Conservation (phyloP, 306 rosid genomes). For the Begonia fuchsioides region DNA sequence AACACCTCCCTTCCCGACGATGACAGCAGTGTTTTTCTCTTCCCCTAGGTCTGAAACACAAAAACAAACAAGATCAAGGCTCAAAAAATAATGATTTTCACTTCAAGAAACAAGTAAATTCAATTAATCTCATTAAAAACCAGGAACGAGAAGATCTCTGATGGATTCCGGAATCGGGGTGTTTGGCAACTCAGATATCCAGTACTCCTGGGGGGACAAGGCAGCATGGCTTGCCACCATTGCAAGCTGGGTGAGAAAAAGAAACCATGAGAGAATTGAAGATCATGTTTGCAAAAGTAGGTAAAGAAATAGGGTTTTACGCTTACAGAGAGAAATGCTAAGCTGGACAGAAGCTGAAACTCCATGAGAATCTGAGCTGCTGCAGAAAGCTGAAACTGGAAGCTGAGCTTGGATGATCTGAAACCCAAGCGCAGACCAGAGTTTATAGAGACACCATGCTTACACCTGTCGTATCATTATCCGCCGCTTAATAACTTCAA, state of each 20-base stretch:
- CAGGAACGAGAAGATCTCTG: conserved; percentile 22
- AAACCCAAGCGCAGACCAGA: conserved; percentile 4
- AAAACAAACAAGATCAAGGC: too few relatives aligned
- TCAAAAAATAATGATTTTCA: too few relatives aligned
- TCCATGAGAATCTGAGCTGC: conserved; percentile 19
- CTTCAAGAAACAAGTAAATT: too few relatives aligned
- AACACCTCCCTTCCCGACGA: conserved; percentile 29
- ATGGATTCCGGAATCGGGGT: conserved; percentile 54
- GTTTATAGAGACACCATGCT: conserved; percentile 29
- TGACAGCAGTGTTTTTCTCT: conserved; percentile 37
- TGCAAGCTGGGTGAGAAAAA: conserved; percentile 14
- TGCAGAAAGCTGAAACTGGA: conserved; percentile 4
- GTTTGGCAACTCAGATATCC: conserved; percentile 48
- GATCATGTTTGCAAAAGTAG: neutral
- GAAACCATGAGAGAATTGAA: neutral
- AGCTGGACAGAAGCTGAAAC: conserved; percentile 15
- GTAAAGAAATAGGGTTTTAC: neutral
- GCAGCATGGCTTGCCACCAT: conserved; percentile 42
- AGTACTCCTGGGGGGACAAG: conserved; percentile 45
- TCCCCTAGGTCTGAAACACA: conserved; percentile 25
- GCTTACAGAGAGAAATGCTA: conserved; percentile 40
- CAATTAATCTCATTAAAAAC: conserved; percentile 14
- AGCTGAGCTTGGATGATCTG: conserved; percentile 1
- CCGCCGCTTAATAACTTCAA: conserved; percentile 24
- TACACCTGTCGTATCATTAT: conserved; percentile 15